Evolutionary conservation across 805 yeast genomes (phyloP).

Genomic region (Wickerhamiella galacta): DNA sequence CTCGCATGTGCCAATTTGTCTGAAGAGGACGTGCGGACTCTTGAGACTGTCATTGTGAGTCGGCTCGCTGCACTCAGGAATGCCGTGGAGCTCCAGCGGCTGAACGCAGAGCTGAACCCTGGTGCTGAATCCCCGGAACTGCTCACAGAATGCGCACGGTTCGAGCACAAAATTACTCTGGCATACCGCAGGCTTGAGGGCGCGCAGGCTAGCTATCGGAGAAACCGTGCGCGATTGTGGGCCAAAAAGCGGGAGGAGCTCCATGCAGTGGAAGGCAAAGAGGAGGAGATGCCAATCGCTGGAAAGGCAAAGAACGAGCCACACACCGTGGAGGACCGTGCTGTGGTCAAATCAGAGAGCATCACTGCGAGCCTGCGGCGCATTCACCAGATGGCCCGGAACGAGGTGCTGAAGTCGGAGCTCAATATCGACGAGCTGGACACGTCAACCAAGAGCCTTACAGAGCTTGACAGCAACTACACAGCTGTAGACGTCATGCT

Average conservation of each 20-base stretch:
- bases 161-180: background rate
- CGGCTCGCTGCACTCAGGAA: no score
- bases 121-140: no score
- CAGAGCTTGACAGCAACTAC: slow-evolving; percentile 22
- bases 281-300: slow-evolving; percentile 1
- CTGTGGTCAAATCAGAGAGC: slow-evolving; percentile 14
- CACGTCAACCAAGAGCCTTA: slow-evolving; percentile 20
- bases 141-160: background rate
- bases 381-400: slow-evolving; percentile 23
- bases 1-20: no score
- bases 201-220: no score
- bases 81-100: no score
- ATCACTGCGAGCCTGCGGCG: slow-evolving; percentile 19
- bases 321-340: slow-evolving; percentile 6
- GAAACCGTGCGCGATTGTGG: background rate
- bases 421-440: slow-evolving; percentile 26
- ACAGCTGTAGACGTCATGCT: slow-evolving; percentile 23
- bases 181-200: background rate
- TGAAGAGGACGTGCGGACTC: no score
- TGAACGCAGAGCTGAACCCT: no score
- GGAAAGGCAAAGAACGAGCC: slow-evolving; percentile 1
- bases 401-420: slow-evolving; percentile 23
- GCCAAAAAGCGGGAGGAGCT: background rate
- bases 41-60: no score
- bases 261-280: background rate